Conservation (phyloP, 345 rosid species). For the Melaleuca quinquenervia region DNA sequence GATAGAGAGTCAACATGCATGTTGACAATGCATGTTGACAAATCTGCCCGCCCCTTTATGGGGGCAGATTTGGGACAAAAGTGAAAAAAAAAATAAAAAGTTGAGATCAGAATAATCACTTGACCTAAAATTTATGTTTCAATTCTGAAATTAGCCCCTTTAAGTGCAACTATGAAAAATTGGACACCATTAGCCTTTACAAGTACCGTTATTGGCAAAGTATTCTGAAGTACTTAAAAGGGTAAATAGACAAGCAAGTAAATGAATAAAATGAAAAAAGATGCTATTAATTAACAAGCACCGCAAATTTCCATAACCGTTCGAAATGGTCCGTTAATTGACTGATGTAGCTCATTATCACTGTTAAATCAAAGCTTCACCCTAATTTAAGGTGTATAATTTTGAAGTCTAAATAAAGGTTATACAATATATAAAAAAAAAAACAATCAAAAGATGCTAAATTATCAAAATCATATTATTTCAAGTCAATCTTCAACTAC, state of each 20-base stretch:
- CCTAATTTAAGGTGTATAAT: neutral
- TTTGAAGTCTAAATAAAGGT: neutral
- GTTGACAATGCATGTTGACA: too few species aligned
- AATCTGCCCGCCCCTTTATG: too few species aligned
- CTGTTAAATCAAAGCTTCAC: neutral
- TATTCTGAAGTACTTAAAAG: neutral
- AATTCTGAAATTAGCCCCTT: neutral
- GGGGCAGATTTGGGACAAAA: too few species aligned
- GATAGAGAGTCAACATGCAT: too few species aligned
- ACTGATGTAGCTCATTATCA: neutral
- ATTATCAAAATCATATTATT: neutral
- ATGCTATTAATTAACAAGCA: neutral
- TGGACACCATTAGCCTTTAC: neutral
- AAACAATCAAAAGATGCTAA: neutral
- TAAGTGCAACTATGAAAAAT: neutral
- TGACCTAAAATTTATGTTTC: too few species aligned
- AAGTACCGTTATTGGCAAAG: neutral
- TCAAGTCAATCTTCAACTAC: neutral
- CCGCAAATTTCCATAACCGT: neutral
- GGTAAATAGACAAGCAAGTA: neutral
- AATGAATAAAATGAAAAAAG: neutral
- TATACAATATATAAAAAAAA: neutral
- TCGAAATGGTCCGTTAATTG: neutral
- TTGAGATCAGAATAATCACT: too few species aligned
- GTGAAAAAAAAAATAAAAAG: too few species aligned